These are phyloP conservation scores for Mortierella alpina DNA, from an alignment of 192 early-diverging fungal genomes.

Conservation along the genomic window DNA sequence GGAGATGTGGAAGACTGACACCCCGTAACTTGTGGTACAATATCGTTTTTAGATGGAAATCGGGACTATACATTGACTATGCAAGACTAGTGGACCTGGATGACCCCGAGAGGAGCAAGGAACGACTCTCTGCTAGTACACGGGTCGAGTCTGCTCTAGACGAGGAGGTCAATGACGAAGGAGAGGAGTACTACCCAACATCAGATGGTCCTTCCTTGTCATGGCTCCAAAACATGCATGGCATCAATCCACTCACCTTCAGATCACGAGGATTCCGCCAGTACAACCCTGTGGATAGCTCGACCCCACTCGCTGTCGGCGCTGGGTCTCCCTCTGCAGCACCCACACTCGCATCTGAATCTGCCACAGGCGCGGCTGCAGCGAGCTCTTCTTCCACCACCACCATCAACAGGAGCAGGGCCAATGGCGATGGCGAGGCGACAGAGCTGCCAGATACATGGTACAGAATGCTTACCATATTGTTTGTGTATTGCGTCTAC, in stretches of 20 bases:
- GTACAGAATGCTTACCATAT: constrained; percentile 23
- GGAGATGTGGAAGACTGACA: not conserved
- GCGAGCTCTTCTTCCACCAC: not conserved
- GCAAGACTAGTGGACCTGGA: constrained; percentile 38
- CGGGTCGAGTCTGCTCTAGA: not conserved
- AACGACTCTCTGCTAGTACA: not conserved
- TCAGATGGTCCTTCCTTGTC: not conserved
- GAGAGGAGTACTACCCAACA: constrained; percentile 39
- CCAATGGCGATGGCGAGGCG: not conserved
- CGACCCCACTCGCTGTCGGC: constrained; percentile 14
- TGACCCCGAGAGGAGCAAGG: constrained; percentile 23
- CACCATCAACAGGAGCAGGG: not conserved
- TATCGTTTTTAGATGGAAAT: constrained; percentile 39
- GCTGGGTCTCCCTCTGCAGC: not conserved
- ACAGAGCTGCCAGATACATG: constrained; percentile 5
- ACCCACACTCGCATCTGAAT: not conserved
- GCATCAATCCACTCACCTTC: constrained; percentile 5
- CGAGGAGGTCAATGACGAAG: constrained; percentile 36
- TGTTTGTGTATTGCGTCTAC: constrained; percentile 38
- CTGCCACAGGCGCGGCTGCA: not conserved
- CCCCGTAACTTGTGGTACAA: not conserved
- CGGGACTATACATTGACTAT: constrained; percentile 41
- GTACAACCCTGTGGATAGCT: constrained; percentile 5
- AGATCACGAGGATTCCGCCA: constrained; percentile 28
- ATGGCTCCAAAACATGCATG: constrained; percentile 12